A percentile compares a stretch with the other conserved stretches of the same genome.
Evolutionary conservation across 306 rosid genomes (phyloP).

Genomic region (Carpinus viminea): DNA sequence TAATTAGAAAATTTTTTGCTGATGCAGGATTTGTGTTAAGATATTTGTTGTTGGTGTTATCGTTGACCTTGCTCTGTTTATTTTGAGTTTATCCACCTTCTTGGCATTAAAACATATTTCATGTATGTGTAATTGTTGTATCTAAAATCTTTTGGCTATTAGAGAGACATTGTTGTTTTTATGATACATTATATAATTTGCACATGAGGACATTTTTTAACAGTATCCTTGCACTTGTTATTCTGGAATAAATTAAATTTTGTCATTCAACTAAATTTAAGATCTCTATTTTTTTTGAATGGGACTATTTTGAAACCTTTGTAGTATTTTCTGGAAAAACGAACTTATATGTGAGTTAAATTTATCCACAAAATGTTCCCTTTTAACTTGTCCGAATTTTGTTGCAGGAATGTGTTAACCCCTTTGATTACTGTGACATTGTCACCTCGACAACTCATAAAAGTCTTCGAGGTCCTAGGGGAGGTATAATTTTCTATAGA

Average conservation of each 20-base stretch:
- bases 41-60: not conserved
- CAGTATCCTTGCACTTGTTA: not conserved
- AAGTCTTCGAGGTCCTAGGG: conserved; percentile 99
- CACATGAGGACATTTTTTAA: not conserved
- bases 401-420: conserved; percentile 76
- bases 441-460: conserved; percentile 98
- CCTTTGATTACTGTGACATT: conserved; percentile 92
- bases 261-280: not conserved
- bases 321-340: not conserved
- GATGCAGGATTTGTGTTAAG: not conserved
- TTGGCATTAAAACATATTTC: too few relatives aligned
- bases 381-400: conserved; percentile 9
- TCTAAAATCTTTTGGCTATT: not conserved
- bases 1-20: not conserved
- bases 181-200: not conserved
- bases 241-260: not conserved
- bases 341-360: not conserved
- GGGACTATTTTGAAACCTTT: not conserved
- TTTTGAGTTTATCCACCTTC: not conserved
- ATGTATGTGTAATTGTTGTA: not conserved
- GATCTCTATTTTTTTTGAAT: not conserved
- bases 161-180: not conserved
- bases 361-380: not conserved
- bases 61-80: not conserved
- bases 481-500: conserved; percentile 89